These are phyloP conservation scores for Catunica adiposa DNA, from an alignment of 2,329 filamentous ascomycete genomes.

Conservation along the genomic window DNA sequence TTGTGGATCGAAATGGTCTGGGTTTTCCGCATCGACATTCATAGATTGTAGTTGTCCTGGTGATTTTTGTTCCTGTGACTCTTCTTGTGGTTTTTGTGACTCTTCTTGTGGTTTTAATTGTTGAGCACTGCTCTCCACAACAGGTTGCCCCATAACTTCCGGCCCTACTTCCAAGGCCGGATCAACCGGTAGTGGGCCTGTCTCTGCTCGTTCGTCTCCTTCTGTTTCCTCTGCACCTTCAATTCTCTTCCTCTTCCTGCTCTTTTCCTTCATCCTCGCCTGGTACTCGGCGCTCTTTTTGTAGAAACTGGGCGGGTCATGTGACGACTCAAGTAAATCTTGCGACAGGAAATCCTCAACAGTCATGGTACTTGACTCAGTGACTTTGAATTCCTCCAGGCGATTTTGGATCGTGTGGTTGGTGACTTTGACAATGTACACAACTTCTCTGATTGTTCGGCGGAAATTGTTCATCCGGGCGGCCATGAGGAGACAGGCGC, in stretches of 20 bases:
- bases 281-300: conserved; percentile 44
- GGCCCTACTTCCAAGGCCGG: conserved; percentile 1
- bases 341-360: conserved; percentile 69
- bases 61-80: not conserved
- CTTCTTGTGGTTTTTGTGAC: not conserved
- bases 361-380: conserved; percentile 67
- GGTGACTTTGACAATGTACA: conserved; percentile 96
- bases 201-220: not conserved
- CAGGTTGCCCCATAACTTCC: not conserved
- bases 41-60: no score
- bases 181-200: not conserved
- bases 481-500: conserved; percentile 83
- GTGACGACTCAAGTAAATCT: conserved; percentile 53
- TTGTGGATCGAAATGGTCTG: conserved; percentile 17
- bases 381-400: conserved; percentile 78
- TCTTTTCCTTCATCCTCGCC: conserved; percentile 33
- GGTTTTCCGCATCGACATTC: not conserved
- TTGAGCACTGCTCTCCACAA: not conserved
- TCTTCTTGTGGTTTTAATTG: not conserved
- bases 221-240: conserved; percentile 20
- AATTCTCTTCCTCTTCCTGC: conserved; percentile 30
- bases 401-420: conserved; percentile 86
- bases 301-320: conserved; percentile 74
- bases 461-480: conserved; percentile 98
- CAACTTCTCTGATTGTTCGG: conserved; percentile 78